Percentiles rank a stretch among this genome's conserved stretches.
Conservation (phyloP, 108 stramenopile species). For the Stephanodiscus minutulus region DNA sequence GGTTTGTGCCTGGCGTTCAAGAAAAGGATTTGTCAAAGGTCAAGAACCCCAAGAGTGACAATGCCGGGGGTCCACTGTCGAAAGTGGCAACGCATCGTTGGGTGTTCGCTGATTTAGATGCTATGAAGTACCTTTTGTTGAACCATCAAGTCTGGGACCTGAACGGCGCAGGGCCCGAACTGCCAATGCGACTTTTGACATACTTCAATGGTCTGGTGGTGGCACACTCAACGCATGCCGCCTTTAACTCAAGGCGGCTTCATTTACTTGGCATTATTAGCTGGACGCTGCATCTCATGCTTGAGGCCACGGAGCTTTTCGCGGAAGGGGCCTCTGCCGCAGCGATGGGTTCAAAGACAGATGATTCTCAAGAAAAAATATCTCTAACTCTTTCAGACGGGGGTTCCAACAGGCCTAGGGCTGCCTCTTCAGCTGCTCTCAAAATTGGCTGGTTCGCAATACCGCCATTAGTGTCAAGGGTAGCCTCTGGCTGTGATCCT, state of each 20-base stretch:
- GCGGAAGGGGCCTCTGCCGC: slow-evolving; percentile 54
- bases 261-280: slow-evolving; percentile 83
- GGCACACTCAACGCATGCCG: slow-evolving; percentile 76
- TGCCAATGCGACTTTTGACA: slow-evolving; percentile 74
- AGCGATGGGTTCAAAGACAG: slow-evolving; percentile 27
- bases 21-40: slow-evolving; percentile 45
- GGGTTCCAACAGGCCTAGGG: slow-evolving; percentile 3
- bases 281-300: slow-evolving; percentile 87
- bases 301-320: slow-evolving; percentile 86
- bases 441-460: slow-evolving; percentile 65
- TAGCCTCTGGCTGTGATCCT: slow-evolving; percentile 86
- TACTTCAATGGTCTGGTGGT: slow-evolving; percentile 81
- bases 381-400: slow-evolving; percentile 18
- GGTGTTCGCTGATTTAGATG: slow-evolving; percentile 88
- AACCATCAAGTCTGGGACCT: slow-evolving; percentile 93
- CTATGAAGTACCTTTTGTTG: slow-evolving; percentile 87
- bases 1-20: slow-evolving; percentile 60
- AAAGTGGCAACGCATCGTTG: slow-evolving; percentile 64
- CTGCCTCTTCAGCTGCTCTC: slow-evolving; percentile 39
- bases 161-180: slow-evolving; percentile 64
- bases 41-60: slow-evolving; percentile 33
- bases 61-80: slow-evolving; percentile 21
- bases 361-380: slow-evolving; percentile 22
- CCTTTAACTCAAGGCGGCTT: slow-evolving; percentile 86
- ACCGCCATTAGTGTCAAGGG: slow-evolving; percentile 64